phyloP scores from a whole-genome alignment of 805 yeast genomes.

The Maudiozyma turicensis region DNA sequence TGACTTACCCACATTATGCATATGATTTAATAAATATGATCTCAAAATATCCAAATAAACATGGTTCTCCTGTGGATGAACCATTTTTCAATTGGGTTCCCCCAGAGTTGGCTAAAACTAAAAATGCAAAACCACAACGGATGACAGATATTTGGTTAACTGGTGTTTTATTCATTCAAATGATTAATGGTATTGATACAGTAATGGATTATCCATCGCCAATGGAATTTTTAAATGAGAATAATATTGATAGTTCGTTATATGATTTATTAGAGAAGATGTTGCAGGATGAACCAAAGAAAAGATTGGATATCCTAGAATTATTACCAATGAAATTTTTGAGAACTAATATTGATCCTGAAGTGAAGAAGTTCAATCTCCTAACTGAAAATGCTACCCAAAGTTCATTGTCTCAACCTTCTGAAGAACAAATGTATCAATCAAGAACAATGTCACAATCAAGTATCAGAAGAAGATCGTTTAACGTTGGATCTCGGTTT shows the following conservation, averaged over 20 bases:
- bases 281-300: constrained; percentile 54
- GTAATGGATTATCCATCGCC: constrained; percentile 50
- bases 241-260: constrained; percentile 45
- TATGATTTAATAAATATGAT: constrained; percentile 37
- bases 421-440: constrained; percentile 3
- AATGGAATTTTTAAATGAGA: constrained; percentile 45
- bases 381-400: constrained; percentile 6
- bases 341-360: constrained; percentile 51
- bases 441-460: constrained; percentile 20
- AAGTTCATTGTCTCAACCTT: constrained; percentile 3
- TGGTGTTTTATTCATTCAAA: constrained; percentile 66
- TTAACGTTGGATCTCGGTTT: constrained; percentile 32
- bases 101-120: constrained; percentile 50
- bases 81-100: constrained; percentile 51
- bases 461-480: constrained; percentile 31
- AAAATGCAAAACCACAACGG: constrained; percentile 44
- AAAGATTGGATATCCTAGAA: constrained; percentile 76
- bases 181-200: constrained; percentile 51
- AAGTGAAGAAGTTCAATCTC: constrained; percentile 22
- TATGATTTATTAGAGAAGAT: constrained; percentile 57
- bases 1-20: constrained; percentile 53
- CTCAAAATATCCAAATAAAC: constrained; percentile 30
- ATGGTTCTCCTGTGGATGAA: constrained; percentile 14
- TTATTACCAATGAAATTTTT: constrained; percentile 75
- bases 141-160: constrained; percentile 92